Evolutionary conservation across 2,329 filamentous ascomycete species (phyloP), one percentile per base, ranked within the genome.

Genomic region (Monosporascus sp.): DNA sequence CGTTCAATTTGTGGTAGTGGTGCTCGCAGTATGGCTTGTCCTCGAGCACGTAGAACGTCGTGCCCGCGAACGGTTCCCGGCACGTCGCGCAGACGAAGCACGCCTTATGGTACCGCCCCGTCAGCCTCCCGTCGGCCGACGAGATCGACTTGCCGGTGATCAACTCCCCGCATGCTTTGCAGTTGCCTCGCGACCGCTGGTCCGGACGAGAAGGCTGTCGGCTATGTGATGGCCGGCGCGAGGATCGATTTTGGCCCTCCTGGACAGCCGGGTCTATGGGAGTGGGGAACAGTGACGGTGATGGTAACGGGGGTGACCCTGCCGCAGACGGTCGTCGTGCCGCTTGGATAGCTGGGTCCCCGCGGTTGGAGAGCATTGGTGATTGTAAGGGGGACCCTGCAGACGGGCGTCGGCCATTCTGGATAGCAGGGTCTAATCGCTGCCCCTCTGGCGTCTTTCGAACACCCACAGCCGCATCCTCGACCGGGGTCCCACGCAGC

Each of bases 81-180:
- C 94, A 99, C 1, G 88, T 91, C 5, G 84, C 82, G 78, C 94
- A 99, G 11, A 93, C 89, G 67, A 99, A 97, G 70, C 93, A 99
- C 5, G 87, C 82, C 70, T 95, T 96, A 77, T 99, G 94, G 70
- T 96, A 99, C 58, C 91, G 87, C 9, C 94, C 94, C 0, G 90
- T 96, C 24, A 99, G 77, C 24, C 92, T 86, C 17, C 94, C 94
- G 63, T 97, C 94, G 1, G 91, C 91, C 16, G 91, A 96, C 37
- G 93, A 96, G 54, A 99, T 86, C 1, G 91, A 96, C 73, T 97
- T 97, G 20, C 91, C 93, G 45, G 84, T 82, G 63, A 99, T 97
- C 7, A 80, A 75, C 46, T 87, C 76, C 3, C 82, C 78, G 70
- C 94, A 99, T 1, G 89, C 89, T 64, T 91, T 89, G 74, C 94